These are phyloP conservation scores for Thuidium tamariscinum DNA, from an alignment of 225 moss, liverwort and hornwort species.

Conservation along the genomic window DNA sequence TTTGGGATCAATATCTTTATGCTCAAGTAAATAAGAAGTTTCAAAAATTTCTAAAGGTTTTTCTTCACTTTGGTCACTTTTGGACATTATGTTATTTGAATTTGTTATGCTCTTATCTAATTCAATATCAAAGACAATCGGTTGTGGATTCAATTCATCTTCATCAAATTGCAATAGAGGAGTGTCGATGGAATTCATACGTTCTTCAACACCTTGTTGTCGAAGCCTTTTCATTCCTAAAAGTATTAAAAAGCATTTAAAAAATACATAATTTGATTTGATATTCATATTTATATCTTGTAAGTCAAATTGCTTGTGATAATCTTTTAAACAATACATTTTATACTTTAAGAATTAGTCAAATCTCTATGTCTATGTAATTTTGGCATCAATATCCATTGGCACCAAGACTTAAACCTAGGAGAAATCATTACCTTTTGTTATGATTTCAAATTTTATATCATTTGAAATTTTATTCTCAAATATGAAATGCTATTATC, in stretches of 20 bases:
- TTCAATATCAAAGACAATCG: background rate
- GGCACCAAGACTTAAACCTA: background rate
- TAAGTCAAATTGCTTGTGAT: background rate
- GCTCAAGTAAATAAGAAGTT: background rate
- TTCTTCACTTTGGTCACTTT: background rate
- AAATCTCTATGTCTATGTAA: too few species aligned
- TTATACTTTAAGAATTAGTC: background rate
- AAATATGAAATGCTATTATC: too few species aligned
- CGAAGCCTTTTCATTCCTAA: constrained; percentile 31
- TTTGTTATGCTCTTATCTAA: background rate
- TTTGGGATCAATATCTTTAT: background rate
- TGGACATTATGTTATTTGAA: too few species aligned
- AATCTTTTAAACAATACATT: background rate
- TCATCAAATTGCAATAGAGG: constrained; percentile 27
- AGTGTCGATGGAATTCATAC: background rate
- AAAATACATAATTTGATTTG: too few species aligned
- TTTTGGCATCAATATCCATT: background rate
- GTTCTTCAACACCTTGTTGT: constrained; percentile 10
- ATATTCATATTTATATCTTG: rapidly evolving
- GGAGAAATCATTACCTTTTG: background rate
- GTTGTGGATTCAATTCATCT: constrained; percentile 13
- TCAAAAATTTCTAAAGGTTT: background rate
- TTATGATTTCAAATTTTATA: background rate
- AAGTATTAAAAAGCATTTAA: background rate
- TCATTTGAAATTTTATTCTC: too few species aligned